Evolutionary conservation across 306 rosid species (phyloP), one percentile per base, ranked within the genome.

Genomic region (Medicago ruthenica): DNA sequence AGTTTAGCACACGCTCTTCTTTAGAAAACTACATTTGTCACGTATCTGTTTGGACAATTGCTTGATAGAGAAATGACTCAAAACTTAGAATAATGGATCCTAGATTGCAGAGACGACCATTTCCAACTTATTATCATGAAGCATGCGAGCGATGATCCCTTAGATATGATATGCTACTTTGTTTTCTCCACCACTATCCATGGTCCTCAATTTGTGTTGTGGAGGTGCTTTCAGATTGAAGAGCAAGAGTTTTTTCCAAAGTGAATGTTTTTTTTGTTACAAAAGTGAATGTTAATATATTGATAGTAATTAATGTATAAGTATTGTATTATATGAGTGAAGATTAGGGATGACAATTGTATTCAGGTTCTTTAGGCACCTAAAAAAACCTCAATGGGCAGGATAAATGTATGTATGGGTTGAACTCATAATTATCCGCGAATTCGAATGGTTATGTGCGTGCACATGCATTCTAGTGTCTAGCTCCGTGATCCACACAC

Each of bases 81-180:
- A 48, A 50, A 50, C 55, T n/a, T 50, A 50, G 55, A 50, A 50
- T n/a, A n/a, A 50, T 50, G 9, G 20, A 6, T 50, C 55, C 18
- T 50, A 50, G 55, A 50, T 50, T 50, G 20, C 55, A 50, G 18
- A 50, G 7, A 50, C 7, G 55, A 50, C 9, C 18, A n/a, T 57
- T 24, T 57, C 63, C 63, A 57, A 57, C 63, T 34, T 57, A 57
- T 21, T 57, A 57, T 57, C 36, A 57, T 57, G 63, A 57, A 57
- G 37, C 63, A 58, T 22, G 63, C 63, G 36, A 58, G 22, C 15
- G n/a, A 58, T 58, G 37, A 58, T 21, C 63, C 37, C 37, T 58
- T 58, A 22, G 37, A 58, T 10, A 58, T 55, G 31, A 11, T 55
- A 55, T 58, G 63, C 16, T 21, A 21, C 16, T 58, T 15, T 17